Conservation (phyloP, 2,329 filamentous ascomycete species). For the Sclerotinia subarctica region DNA sequence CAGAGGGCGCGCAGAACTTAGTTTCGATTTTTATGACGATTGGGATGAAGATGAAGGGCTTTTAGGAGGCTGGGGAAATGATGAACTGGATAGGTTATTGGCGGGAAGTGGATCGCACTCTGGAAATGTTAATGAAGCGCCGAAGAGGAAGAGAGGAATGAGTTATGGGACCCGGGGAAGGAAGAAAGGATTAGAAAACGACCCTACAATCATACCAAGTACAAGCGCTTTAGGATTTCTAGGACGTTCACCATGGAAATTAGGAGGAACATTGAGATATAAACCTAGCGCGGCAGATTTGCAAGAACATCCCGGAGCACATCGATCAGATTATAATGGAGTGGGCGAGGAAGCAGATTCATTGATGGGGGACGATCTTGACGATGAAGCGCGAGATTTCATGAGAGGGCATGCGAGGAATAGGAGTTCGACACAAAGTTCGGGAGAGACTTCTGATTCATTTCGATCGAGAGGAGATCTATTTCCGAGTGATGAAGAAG, state of each 20-base stretch:
- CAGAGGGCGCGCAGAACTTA: conserved; percentile 69
- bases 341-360: conserved; percentile 62
- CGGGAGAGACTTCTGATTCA: conserved; percentile 79
- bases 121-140: conserved; percentile 55
- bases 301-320: conserved; percentile 72
- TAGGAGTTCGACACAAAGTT: conserved; percentile 70
- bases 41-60: conserved; percentile 73
- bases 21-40: conserved; percentile 97
- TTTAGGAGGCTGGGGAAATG: conserved; percentile 71
- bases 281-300: conserved; percentile 88
- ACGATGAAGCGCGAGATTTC: conserved; percentile 26
- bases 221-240: conserved; percentile 84
- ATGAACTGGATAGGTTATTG: conserved; percentile 81
- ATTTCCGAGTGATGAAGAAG: conserved; percentile 81
- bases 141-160: conserved; percentile 75
- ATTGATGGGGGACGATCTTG: conserved; percentile 53
- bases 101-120: conserved; percentile 59
- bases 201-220: conserved; percentile 86
- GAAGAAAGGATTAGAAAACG: conserved; percentile 56
- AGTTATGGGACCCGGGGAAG: conserved; percentile 74
- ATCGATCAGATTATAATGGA: conserved; percentile 41
- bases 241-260: conserved; percentile 76
- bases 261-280: conserved; percentile 80
- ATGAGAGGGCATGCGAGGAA: conserved; percentile 46
- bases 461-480: conserved; percentile 84